These are phyloP conservation scores for Candida tallmaniae DNA, from an alignment of 805 yeast genomes.

Conservation along the genomic window DNA sequence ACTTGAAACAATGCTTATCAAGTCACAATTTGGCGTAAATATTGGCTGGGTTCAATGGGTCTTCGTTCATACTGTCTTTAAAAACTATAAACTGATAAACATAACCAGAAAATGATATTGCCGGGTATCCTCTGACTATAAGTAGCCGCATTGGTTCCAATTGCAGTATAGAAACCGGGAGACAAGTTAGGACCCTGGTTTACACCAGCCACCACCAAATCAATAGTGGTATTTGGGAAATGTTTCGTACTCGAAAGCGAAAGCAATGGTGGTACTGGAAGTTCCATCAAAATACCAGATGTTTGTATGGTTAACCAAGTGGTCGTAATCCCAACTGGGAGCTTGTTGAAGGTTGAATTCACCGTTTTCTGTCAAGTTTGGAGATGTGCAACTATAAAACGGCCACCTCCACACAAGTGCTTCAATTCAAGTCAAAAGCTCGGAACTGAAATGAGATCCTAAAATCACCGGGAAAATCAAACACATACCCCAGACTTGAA, in stretches of 20 bases:
- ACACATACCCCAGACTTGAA: slow-evolving; percentile 7
- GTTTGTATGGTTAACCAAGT: slow-evolving; percentile 29
- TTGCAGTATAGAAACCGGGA: slow-evolving; percentile 36
- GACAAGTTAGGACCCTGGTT: slow-evolving; percentile 49
- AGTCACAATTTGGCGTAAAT: slow-evolving; percentile 39
- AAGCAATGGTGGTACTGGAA: slow-evolving; percentile 48
- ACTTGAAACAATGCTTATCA: slow-evolving; percentile 38
- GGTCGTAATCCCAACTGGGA: slow-evolving; percentile 49
- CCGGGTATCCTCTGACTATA: slow-evolving; percentile 46
- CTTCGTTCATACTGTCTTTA: slow-evolving; percentile 38
- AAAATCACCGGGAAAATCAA: slow-evolving; percentile 2
- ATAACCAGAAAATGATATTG: slow-evolving; percentile 45
- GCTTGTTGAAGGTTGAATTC: not conserved
- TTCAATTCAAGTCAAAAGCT: too few species aligned
- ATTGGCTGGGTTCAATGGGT: slow-evolving; percentile 36
- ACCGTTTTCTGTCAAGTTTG: slow-evolving; percentile 1
- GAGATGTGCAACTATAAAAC: too few species aligned
- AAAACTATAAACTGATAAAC: slow-evolving; percentile 42
- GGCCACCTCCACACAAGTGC: too few species aligned
- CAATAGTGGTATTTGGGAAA: slow-evolving; percentile 39
- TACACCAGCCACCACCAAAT: slow-evolving; percentile 47
- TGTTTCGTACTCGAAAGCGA: slow-evolving; percentile 43
- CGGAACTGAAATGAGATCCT: too few species aligned
- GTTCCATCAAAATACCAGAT: slow-evolving; percentile 54
- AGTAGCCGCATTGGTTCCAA: slow-evolving; percentile 50